These are phyloP conservation scores for Stipa capillata DNA, from an alignment of 176 grass and related monocot species.

Conservation along the genomic window DNA sequence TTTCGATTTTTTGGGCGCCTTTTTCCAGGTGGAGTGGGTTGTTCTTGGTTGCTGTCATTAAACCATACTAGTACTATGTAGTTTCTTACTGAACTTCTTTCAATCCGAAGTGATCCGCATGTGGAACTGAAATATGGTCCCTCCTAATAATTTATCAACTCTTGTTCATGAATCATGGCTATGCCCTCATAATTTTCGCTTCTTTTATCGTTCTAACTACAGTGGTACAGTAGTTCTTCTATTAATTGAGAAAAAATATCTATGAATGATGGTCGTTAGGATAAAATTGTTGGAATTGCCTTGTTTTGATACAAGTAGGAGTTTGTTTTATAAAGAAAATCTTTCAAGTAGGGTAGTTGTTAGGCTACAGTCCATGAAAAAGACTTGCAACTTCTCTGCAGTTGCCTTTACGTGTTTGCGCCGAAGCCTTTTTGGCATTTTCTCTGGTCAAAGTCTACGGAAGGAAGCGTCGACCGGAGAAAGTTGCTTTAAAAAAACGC, in stretches of 20 bases:
- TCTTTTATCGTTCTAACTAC: neutral
- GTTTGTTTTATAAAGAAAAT: conserved; percentile 12
- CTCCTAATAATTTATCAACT: neutral
- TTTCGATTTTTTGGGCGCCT: neutral
- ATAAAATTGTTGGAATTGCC: neutral
- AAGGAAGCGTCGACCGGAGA: conserved; percentile 28
- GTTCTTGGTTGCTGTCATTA: conserved; percentile 1
- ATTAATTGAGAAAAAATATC: neutral
- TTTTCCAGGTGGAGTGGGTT: neutral
- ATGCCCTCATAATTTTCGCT: neutral
- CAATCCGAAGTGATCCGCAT: neutral
- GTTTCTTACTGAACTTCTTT: neutral
- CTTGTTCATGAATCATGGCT: neutral
- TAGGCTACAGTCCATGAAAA: conserved; percentile 26
- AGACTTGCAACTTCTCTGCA: conserved; percentile 2
- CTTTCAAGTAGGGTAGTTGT: conserved; percentile 6
- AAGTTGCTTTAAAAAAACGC: conserved; percentile 4
- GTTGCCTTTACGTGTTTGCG: conserved; percentile 21
- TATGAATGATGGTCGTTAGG: neutral
- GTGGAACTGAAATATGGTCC: neutral
- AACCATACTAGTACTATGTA: neutral
- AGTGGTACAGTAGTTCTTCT: neutral
- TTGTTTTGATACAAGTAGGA: neutral
- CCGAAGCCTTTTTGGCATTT: neutral
- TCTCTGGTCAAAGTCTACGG: conserved; percentile 32